Base-by-base conservation (phyloP, 495 filamentous ascomycete species). In the Penicillium steckii region DNA sequence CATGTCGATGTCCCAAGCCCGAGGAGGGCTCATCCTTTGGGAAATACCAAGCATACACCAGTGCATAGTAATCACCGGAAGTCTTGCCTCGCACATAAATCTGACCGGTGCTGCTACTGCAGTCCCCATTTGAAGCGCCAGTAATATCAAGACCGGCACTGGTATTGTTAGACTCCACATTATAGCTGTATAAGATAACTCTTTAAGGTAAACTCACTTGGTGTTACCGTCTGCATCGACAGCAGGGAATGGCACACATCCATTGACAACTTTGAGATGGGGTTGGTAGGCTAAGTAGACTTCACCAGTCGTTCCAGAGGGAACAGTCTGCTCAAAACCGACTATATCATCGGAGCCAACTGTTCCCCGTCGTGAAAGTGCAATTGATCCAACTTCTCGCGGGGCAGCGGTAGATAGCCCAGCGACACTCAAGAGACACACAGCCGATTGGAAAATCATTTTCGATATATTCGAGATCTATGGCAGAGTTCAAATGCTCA, bases 41-140 rank as follows among this genome's bases (percentile, higher is more conserved):
- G 50, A 77, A 67, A 57, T 78, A 80, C 79, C 78, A 82, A 4
- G 71, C 53, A 52, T 82, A 82, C 70, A 82, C 74, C n/a, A 82
- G 56, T 6, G 69, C 79, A 56, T 72, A 77, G 50, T 68, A 50
- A 27, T 62, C 53, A 4, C 59, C 57, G 8, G 51, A 57, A 32
- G 21, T 55, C n/a, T 54, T 51, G 24, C 56, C 51, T 27, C 79
- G 70, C 12, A 73, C 71, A 56, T 82, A 82, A 27, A 81, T 63
- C 52, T 82, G 79, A 2, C 79, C 79, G 2, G 67, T 73, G 65
- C 58, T 73, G 56, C 50, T 67, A 48, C 48, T 60, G 65, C 79
- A 81, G 22, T 60, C 67, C n/a, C 68, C 69, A 57, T 67, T 56
- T 3, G 66, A 52, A 18, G 52, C 30, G 24, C 77, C 76, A 2